phyloP scores from a whole-genome alignment of 345 rosid species.

The Gossypium longicalyx region DNA sequence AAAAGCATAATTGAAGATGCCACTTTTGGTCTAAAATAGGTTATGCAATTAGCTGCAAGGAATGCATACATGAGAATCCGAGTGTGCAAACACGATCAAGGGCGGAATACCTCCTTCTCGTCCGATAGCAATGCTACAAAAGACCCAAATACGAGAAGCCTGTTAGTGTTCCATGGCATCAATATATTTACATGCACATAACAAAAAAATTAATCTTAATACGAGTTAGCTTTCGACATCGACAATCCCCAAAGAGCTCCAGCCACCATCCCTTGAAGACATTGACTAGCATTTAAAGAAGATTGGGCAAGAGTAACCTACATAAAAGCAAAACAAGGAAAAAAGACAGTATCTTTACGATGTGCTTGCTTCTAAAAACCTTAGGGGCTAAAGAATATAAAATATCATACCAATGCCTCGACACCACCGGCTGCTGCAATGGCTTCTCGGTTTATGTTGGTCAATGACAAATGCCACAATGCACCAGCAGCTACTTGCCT shows the following conservation, averaged over 20 bases:
- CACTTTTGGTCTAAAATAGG: neutral
- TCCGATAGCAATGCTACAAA: slow-evolving; percentile 64
- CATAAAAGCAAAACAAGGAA: slow-evolving; percentile 17
- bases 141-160: slow-evolving; percentile 15
- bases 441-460: slow-evolving; percentile 77
- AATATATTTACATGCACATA: neutral
- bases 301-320: slow-evolving; percentile 87
- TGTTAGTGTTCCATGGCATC: neutral
- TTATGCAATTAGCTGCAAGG: neutral
- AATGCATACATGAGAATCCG: slow-evolving; percentile 58
- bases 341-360: slow-evolving; percentile 14
- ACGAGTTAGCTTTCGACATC: slow-evolving; percentile 92
- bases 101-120: slow-evolving; percentile 80
- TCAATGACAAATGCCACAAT: slow-evolving; percentile 75
- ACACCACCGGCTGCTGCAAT: slow-evolving; percentile 84
- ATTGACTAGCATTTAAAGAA: slow-evolving; percentile 76
- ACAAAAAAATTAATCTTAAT: neutral
- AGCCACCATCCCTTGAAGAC: slow-evolving; percentile 99
- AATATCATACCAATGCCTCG: slow-evolving; percentile 67
- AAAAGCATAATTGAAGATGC: slow-evolving; percentile 1
- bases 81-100: slow-evolving; percentile 60
- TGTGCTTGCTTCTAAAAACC: neutral
- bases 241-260: slow-evolving; percentile 98
- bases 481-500: slow-evolving; percentile 93
- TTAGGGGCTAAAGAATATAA: slow-evolving; percentile 9